Conservation (phyloP, 2,329 filamentous ascomycete species). For the Colletotrichum nymphaeae region DNA sequence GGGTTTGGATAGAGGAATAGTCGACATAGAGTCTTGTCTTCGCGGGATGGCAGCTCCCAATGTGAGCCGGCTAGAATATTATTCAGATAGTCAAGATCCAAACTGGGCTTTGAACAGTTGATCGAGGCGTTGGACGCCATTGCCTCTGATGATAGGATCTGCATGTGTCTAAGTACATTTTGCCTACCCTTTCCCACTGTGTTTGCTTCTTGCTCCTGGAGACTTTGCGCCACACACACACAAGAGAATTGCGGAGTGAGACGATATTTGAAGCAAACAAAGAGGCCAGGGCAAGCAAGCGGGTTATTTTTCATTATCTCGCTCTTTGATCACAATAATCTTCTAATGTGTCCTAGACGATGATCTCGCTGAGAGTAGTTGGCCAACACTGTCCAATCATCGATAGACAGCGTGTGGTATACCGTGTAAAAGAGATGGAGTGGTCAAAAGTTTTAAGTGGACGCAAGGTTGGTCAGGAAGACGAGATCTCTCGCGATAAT, state of each 20-base stretch:
- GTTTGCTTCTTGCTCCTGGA: conserved; percentile 10
- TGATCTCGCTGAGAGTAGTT: background rate
- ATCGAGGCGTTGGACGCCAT: background rate
- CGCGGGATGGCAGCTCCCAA: background rate
- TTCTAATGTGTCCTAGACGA: conserved; percentile 1
- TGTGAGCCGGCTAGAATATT: background rate
- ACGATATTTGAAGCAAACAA: background rate
- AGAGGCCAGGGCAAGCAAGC: background rate
- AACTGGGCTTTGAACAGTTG: background rate
- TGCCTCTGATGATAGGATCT: background rate
- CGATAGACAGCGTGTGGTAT: background rate
- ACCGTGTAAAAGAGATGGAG: background rate
- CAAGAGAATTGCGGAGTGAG: background rate
- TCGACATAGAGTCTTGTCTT: background rate
- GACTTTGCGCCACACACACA: conserved; percentile 11
- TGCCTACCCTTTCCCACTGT: conserved; percentile 1
- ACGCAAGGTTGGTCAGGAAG: background rate
- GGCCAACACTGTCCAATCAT: background rate
- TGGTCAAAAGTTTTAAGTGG: conserved; percentile 9
- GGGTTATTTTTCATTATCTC: background rate
- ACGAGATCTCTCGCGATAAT: background rate
- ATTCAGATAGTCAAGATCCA: background rate
- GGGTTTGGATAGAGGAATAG: background rate
- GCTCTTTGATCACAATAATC: background rate
- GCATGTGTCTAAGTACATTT: background rate